phyloP scores from a whole-genome alignment of 441 rosid species.

The Sinapis alba region DNA sequence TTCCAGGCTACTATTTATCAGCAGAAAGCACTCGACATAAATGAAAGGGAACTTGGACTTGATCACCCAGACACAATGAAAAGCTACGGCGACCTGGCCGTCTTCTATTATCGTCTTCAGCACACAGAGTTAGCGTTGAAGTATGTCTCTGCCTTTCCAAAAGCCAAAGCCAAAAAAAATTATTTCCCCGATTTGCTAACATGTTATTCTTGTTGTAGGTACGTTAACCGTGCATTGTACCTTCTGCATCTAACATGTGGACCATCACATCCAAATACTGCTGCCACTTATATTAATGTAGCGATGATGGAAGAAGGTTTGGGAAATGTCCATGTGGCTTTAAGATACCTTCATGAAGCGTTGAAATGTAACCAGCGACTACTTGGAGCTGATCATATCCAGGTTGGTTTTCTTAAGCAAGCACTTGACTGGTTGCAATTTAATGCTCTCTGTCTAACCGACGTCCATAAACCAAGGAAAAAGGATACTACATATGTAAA shows the following conservation, averaged over 20 bases:
- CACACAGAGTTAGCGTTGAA: conserved; percentile 84
- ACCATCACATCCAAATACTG: conserved; percentile 40
- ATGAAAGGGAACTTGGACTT: conserved; percentile 89
- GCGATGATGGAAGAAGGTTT: conserved; percentile 43
- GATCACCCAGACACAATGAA: conserved; percentile 93
- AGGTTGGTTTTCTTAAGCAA: conserved; percentile 30
- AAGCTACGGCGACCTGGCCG: conserved; percentile 86
- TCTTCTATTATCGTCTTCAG: conserved; percentile 86
- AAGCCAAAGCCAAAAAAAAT: background rate
- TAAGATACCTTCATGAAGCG: conserved; percentile 41
- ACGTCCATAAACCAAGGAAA: too few species aligned
- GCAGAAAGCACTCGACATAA: conserved; percentile 80
- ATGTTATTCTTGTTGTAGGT: conserved; percentile 26
- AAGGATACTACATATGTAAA: too few species aligned
- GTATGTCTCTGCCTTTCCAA: conserved; percentile 53
- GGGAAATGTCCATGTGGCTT: conserved; percentile 39
- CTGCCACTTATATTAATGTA: conserved; percentile 39
- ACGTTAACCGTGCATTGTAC: conserved; percentile 41
- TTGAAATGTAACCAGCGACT: conserved; percentile 40
- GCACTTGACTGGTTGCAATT: too few species aligned
- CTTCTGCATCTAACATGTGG: conserved; percentile 41
- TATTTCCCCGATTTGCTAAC: conserved; percentile 22
- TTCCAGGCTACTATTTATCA: conserved; percentile 83
- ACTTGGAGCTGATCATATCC: conserved; percentile 42
- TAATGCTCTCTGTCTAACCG: too few species aligned